phyloP scores from a whole-genome alignment of 148 eudicot genomes.

The Camellia granthamiana region DNA sequence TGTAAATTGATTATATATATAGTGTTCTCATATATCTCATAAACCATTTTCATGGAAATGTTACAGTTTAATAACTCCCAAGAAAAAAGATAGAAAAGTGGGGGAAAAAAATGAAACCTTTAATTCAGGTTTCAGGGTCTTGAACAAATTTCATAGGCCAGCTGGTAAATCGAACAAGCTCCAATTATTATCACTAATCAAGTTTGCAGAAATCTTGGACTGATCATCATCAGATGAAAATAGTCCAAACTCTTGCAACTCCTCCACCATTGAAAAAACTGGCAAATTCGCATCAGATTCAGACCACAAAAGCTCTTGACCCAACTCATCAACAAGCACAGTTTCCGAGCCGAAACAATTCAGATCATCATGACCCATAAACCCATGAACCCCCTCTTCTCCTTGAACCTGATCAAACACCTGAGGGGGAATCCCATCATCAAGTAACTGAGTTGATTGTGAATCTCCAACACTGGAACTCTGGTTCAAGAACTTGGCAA shows the following conservation, averaged over 20 bases:
- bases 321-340: constrained; percentile 29
- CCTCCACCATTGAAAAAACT: constrained; percentile 33
- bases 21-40: neutral
- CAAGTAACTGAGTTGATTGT: constrained; percentile 5
- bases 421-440: constrained; percentile 11
- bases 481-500: constrained; percentile 62
- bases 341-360: constrained; percentile 27
- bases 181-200: constrained; percentile 45
- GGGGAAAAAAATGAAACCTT: too few species aligned
- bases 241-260: constrained; percentile 47
- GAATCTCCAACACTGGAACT: constrained; percentile 4
- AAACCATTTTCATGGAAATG: neutral
- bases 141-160: constrained; percentile 37
- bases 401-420: constrained; percentile 12
- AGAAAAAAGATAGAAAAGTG: neutral
- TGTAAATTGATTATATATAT: neutral
- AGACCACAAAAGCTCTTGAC: constrained; percentile 51
- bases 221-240: constrained; percentile 38
- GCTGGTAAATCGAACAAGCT: constrained; percentile 49
- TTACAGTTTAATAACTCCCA: too few species aligned
- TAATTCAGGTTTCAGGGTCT: constrained; percentile 14
- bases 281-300: constrained; percentile 33
- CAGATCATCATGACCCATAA: constrained; percentile 31
- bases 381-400: constrained; percentile 35
- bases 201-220: constrained; percentile 26